Conservation (phyloP, 2,329 filamentous ascomycete species). For the Chrysoporthe puriensis region DNA sequence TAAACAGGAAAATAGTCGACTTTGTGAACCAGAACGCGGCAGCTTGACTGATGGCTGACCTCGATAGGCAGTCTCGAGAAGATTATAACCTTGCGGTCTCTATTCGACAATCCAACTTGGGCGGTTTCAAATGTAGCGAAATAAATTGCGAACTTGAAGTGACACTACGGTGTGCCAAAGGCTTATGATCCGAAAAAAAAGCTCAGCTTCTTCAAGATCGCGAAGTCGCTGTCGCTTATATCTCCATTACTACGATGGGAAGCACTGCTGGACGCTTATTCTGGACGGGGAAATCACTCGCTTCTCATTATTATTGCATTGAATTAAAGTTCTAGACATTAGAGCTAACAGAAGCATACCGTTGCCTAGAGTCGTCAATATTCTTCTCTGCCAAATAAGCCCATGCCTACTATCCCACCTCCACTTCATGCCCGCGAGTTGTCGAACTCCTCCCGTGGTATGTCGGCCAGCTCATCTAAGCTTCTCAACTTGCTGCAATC, state of each 20-base stretch:
- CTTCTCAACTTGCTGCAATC: slow-evolving; percentile 4
- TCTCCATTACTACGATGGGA: too few relatives aligned
- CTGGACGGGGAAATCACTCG: background rate
- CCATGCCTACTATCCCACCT: background rate
- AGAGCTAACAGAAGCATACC: background rate
- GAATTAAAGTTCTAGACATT: background rate
- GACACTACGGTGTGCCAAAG: background rate
- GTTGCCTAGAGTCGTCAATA: background rate
- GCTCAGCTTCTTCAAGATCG: background rate
- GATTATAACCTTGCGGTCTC: background rate
- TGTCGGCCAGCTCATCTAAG: background rate
- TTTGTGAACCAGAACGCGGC: slow-evolving; percentile 10
- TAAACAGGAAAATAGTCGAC: slow-evolving; percentile 14
- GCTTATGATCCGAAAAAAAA: background rate
- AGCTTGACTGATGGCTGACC: background rate
- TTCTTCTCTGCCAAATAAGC: background rate
- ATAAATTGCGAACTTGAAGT: background rate
- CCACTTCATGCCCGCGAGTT: background rate
- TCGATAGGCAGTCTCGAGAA: too few relatives aligned
- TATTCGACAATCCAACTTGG: background rate
- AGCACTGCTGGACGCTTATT: too few relatives aligned
- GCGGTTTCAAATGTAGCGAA: background rate
- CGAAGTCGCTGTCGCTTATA: background rate
- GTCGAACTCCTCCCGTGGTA: slow-evolving; percentile 5
- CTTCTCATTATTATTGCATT: background rate